Percentiles rank a stretch among this genome's conserved stretches.
Conservation (phyloP, 345 rosid genomes). For the Aethionema arabicum region DNA sequence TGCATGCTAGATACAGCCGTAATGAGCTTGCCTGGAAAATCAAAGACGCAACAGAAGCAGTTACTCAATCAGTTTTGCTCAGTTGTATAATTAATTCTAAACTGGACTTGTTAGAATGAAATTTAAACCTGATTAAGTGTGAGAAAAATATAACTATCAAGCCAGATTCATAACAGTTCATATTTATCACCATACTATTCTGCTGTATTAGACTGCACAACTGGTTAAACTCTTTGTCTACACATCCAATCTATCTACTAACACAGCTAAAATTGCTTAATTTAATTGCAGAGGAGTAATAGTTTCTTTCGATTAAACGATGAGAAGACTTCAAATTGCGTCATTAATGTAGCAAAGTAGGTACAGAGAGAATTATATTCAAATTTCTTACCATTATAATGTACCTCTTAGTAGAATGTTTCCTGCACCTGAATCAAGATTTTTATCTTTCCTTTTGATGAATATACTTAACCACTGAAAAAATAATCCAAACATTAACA, state of each 20-base stretch:
- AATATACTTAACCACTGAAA: slow-evolving; percentile 13
- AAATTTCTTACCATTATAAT: slow-evolving; percentile 31
- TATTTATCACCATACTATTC: no score
- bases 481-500: slow-evolving; percentile 1
- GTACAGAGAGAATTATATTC: neutral
- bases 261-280: no score
- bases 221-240: neutral
- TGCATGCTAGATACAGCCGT: slow-evolving; percentile 78
- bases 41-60: slow-evolving; percentile 18
- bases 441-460: slow-evolving; percentile 5
- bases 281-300: neutral
- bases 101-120: neutral
- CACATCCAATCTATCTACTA: neutral
- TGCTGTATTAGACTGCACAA: neutral
- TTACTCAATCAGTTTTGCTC: neutral
- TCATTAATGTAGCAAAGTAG: neutral
- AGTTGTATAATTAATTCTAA: neutral
- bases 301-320: neutral
- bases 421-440: neutral
- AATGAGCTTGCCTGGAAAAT: slow-evolving; percentile 62
- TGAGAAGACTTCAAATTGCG: neutral
- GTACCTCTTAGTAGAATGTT: slow-evolving; percentile 17
- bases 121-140: neutral
- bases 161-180: no score
- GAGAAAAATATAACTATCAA: neutral